Evolutionary conservation across 176 grass and related monocot species (phyloP), one percentile per base, ranked within the genome.

Genomic region (Oryza brachyantha): DNA sequence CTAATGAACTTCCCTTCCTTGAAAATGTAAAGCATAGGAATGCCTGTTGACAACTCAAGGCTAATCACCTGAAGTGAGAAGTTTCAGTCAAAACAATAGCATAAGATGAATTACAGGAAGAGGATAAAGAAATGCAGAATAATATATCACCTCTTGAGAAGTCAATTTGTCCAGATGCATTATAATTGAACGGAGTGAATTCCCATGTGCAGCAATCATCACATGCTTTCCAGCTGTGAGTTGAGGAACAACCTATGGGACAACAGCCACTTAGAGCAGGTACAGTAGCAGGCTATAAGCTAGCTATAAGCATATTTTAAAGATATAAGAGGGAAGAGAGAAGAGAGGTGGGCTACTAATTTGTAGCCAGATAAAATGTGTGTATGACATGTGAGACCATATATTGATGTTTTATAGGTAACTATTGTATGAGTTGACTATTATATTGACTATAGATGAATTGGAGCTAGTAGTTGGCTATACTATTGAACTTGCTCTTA

Each of bases 151-250:
- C 92, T 98, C 92, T 45, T 99, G 84, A 77, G 96, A 84, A 86
- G 92, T 99, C 76, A 99, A 85, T 71, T 99, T 89, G 77, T 99
- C 96, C 62, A 99, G 79, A 68, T 99, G 93, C 96, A 99, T 99
- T 85, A 99, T 95, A 72, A 99, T 99, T 19, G 96, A 99, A 63
- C 96, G 86, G 41, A 99, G 88, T 25, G 96, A 99, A 67, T 96
- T 99, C 31, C 92, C 92, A 86, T 99, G 96, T 39, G 96, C 96
- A 37, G 96, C 90, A 85, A 99, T 91, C 96, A 99, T 95, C 42
- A 96, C 88, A 84, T 99, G 91, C 72, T 99, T 99, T 78, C 92
- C 92, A 79, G 72, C 72, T 45, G 72, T 77, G 72, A 89, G 82
- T 22, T 89, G 78, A 34, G 87, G 87, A 72, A 81, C 74, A 69